Conservation (phyloP, 352 stramenopile genomes). For the Phytopythium helicoides region DNA sequence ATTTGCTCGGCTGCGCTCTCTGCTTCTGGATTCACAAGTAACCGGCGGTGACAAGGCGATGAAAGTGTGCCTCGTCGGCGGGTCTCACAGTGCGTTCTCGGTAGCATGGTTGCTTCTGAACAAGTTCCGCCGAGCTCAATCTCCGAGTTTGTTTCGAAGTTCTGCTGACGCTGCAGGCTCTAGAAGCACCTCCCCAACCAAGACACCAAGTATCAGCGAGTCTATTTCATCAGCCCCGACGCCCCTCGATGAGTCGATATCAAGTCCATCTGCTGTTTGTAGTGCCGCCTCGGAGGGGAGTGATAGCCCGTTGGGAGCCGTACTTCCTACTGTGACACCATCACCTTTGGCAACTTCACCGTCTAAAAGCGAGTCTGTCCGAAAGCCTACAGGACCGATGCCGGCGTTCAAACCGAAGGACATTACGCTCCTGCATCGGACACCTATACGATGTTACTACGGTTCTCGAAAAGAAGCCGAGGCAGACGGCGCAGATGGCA, state of each 20-base stretch:
- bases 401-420: conserved; percentile 56
- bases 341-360: conserved; percentile 1
- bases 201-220: not conserved
- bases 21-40: conserved; percentile 29
- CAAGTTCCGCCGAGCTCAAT: conserved; percentile 21
- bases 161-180: not conserved
- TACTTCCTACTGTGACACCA: not conserved
- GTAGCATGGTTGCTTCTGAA: conserved; percentile 80
- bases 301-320: not conserved
- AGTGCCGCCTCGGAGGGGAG: no score
- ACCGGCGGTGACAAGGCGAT: conserved; percentile 22
- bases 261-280: no score
- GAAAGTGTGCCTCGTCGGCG: conserved; percentile 82
- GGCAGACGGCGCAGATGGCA: conserved; percentile 54
- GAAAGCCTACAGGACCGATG: conserved; percentile 4
- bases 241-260: no score
- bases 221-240: no score
- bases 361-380: conserved; percentile 5
- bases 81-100: conserved; percentile 85
- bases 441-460: conserved; percentile 80
- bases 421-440: conserved; percentile 81
- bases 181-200: not conserved
- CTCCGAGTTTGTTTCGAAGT: not conserved
- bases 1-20: conserved; percentile 42
- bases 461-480: conserved; percentile 75